Evolutionary conservation across 495 filamentous ascomycete species (phyloP).

Genomic region (Amphirosellinia nigrospora): DNA sequence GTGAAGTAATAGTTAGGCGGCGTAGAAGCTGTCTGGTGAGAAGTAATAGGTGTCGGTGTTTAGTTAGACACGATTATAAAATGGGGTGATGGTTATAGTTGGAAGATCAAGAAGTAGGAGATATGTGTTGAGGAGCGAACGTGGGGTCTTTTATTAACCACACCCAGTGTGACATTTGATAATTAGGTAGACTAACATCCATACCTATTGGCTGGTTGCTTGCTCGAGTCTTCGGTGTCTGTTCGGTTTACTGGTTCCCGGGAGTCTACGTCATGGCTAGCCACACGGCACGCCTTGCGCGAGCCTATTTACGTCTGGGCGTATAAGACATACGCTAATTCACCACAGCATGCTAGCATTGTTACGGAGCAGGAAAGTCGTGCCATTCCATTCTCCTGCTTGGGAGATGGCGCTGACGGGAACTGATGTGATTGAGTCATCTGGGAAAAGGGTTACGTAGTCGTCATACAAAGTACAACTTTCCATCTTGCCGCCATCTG

Average conservation of each 20-base stretch:
- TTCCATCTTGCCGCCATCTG: slow-evolving; percentile 17
- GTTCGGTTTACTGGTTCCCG: slow-evolving; percentile 8
- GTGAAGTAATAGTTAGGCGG: slow-evolving; percentile 28
- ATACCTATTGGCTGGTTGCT: slow-evolving; percentile 6
- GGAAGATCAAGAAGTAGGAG: background rate
- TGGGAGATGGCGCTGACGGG: background rate
- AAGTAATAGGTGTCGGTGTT: slow-evolving; percentile 4
- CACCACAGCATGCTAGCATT: background rate
- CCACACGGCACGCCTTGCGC: background rate
- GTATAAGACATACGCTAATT: background rate
- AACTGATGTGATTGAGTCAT: slow-evolving; percentile 3
- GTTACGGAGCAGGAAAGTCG: background rate
- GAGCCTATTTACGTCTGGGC: background rate
- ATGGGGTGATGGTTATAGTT: background rate
- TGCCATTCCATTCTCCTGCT: background rate
- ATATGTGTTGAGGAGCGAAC: background rate
- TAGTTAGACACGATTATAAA: background rate
- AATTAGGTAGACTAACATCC: background rate
- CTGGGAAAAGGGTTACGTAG: slow-evolving; percentile 10
- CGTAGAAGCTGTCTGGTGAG: slow-evolving; percentile 22
- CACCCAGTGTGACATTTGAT: background rate
- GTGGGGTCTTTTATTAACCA: slow-evolving; percentile 22
- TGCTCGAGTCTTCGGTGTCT: background rate
- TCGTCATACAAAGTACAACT: background rate
- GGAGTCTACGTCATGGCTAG: slow-evolving; percentile 26